Conservation (phyloP, 768 basidiomycete species). For the Collybia sp. region DNA sequence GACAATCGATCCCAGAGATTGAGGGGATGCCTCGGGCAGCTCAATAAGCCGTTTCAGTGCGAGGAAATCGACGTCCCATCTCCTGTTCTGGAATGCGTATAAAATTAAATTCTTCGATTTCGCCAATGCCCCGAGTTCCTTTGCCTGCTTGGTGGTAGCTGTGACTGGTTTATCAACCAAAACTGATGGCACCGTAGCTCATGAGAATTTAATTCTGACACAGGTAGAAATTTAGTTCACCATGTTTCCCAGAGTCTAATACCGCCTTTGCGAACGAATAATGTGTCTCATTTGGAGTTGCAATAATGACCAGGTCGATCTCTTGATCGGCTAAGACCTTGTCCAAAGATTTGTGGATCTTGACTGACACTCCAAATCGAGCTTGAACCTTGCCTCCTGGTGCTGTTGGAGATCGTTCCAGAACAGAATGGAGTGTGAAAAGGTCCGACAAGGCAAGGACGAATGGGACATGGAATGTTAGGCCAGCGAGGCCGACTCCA, state of each 20-base stretch:
- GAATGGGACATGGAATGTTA: conserved; percentile 81
- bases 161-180: conserved; percentile 81
- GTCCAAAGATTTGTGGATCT: conserved; percentile 58
- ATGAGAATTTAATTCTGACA: background rate
- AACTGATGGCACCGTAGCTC: conserved; percentile 30
- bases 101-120: conserved; percentile 55
- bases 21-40: conserved; percentile 43
- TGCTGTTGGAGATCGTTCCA: conserved; percentile 63
- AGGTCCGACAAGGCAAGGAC: conserved; percentile 65
- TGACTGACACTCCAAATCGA: conserved; percentile 53
- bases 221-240: conserved; percentile 22
- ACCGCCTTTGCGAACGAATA: conserved; percentile 61
- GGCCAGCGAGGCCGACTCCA: conserved; percentile 71
- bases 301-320: conserved; percentile 65
- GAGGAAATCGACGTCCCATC: conserved; percentile 78
- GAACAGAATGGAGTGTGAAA: conserved; percentile 69
- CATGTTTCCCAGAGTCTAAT: conserved; percentile 69
- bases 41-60: conserved; percentile 55
- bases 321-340: conserved; percentile 56
- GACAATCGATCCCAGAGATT: conserved; percentile 54
- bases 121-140: conserved; percentile 57
- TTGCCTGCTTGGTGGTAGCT: conserved; percentile 52
- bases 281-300: conserved; percentile 74
- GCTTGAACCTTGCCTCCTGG: conserved; percentile 62
- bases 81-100: conserved; percentile 70